Evolutionary conservation across 2,329 filamentous ascomycete genomes (phyloP).

Genomic region (Orbilia javanica): DNA sequence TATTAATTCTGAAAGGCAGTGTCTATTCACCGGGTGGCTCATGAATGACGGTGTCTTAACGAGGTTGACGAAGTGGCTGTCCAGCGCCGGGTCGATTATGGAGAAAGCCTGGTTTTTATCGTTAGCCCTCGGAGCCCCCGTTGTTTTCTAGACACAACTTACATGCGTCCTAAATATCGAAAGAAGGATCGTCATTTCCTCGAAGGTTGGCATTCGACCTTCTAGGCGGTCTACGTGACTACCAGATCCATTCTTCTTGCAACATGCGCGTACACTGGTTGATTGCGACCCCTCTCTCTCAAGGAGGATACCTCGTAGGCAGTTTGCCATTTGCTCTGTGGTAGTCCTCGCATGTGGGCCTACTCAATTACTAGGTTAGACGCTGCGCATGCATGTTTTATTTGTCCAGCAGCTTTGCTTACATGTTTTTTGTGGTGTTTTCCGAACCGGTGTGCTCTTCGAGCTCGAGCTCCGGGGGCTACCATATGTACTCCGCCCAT

Average conservation of each 20-base stretch:
- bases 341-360: constrained; percentile 46
- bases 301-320: constrained; percentile 38
- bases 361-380: constrained; percentile 5
- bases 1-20: constrained; percentile 42
- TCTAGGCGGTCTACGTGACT: constrained; percentile 31
- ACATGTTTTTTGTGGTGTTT: constrained; percentile 40
- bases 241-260: constrained; percentile 34
- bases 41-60: constrained; percentile 50
- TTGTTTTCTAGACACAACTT: neutral
- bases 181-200: constrained; percentile 38
- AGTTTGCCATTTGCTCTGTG: constrained; percentile 50
- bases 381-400: neutral
- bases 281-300: constrained; percentile 24
- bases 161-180: constrained; percentile 43
- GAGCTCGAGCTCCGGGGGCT: constrained; percentile 25
- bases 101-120: constrained; percentile 14
- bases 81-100: constrained; percentile 43
- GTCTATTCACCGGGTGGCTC: constrained; percentile 44
- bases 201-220: constrained; percentile 42
- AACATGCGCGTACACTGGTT: constrained; percentile 24
- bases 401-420: neutral
- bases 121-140: neutral
- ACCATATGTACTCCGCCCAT: constrained; percentile 25
- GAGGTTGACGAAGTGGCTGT: constrained; percentile 44
- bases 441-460: neutral